phyloP scores from a whole-genome alignment of 2,329 filamentous ascomycete genomes.

The Remersonia thermophila region DNA sequence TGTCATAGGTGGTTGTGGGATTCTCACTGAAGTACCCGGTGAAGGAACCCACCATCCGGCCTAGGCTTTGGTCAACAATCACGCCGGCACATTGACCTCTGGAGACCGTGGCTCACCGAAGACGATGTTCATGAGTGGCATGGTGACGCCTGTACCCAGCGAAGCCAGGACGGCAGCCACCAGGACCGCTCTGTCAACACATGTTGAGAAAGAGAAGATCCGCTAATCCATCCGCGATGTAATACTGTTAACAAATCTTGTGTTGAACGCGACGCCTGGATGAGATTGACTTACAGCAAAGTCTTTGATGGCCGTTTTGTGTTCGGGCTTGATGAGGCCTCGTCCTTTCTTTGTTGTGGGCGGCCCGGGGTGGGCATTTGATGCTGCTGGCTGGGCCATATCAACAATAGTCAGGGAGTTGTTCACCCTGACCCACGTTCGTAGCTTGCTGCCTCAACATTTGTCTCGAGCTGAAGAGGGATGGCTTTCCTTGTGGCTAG shows the following conservation, averaged over 20 bases:
- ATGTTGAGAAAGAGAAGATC: conserved; percentile 43
- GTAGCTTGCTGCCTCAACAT: too few species aligned
- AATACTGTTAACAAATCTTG: too few species aligned
- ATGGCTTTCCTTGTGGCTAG: too few species aligned
- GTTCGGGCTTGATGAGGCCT: conserved; percentile 12
- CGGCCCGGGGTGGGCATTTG: conserved; percentile 1
- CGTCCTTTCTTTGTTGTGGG: conserved; percentile 8
- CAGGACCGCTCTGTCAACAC: conserved; percentile 38
- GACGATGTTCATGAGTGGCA: conserved; percentile 48
- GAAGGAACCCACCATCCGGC: conserved; percentile 22
- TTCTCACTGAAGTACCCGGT: conserved; percentile 20
- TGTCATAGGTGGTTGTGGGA: conserved; percentile 16
- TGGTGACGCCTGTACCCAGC: conserved; percentile 40
- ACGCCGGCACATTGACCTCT: too few species aligned
- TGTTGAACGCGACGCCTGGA: conserved; percentile 5
- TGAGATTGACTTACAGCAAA: conserved; percentile 12
- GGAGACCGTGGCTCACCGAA: conserved; percentile 32
- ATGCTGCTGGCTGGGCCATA: background rate
- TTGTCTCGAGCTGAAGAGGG: too few species aligned
- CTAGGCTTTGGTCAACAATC: conserved; percentile 9
- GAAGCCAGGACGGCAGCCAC: conserved; percentile 34
- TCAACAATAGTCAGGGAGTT: too few species aligned
- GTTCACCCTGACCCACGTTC: too few species aligned
- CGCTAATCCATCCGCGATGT: too few species aligned
- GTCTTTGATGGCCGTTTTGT: conserved; percentile 16